A percentile compares a stretch with the other conserved stretches of the same genome.
Evolutionary conservation across 768 basidiomycete genomes (phyloP).

Genomic region (Hygrocybe coccinea): DNA sequence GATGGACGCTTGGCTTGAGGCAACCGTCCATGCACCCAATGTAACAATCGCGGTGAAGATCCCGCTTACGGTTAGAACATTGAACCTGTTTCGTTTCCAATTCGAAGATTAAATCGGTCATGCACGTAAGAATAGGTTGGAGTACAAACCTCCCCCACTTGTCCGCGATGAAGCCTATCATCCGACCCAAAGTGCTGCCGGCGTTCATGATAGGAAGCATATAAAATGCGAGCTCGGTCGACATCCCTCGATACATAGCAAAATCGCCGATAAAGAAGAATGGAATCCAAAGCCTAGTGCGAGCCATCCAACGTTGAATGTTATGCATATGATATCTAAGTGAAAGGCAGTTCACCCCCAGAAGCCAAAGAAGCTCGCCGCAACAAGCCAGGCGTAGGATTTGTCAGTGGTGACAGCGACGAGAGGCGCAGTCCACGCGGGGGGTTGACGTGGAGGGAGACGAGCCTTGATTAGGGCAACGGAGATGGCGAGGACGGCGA

Average conservation of each 20-base stretch:
- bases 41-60: neutral
- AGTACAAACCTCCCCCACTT: neutral
- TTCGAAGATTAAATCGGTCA: neutral
- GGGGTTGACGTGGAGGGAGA: neutral
- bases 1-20: neutral
- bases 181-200: neutral
- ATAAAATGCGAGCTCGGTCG: neutral
- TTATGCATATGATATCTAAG: neutral
- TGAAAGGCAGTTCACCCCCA: neutral
- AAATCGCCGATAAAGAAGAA: constrained; percentile 5
- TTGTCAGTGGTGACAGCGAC: neutral
- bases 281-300: neutral
- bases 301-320: neutral
- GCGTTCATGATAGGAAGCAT: constrained; percentile 7
- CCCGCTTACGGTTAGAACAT: neutral
- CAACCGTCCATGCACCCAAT: neutral
- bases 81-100: neutral
- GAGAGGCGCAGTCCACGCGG: neutral
- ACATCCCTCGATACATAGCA: neutral
- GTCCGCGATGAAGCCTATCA: neutral
- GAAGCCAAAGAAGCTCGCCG: constrained; percentile 1
- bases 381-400: neutral
- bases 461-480: neutral
- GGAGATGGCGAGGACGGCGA: neutral
- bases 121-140: no score